A percentile compares a stretch with the other conserved stretches of the same genome.
These are phyloP conservation scores for Echria macrotheca DNA, from an alignment of 495 filamentous ascomycete species.

Conservation along the genomic window DNA sequence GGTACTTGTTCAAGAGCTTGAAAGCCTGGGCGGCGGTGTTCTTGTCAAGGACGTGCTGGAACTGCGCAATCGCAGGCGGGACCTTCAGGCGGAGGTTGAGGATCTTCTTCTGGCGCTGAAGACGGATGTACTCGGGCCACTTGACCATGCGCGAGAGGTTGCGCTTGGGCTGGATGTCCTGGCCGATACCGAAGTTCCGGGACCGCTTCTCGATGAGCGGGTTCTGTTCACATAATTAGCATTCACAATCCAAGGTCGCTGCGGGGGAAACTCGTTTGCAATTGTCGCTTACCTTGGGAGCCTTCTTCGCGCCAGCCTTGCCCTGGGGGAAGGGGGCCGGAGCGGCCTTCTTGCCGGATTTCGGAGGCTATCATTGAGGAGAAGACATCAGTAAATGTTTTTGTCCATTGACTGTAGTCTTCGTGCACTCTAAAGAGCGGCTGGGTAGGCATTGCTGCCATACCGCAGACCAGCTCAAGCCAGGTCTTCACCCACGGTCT, in stretches of 20 bases:
- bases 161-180: constrained; percentile 95
- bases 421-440: constrained; percentile 90
- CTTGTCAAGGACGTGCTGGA: constrained; percentile 94
- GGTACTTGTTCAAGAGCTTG: constrained; percentile 99
- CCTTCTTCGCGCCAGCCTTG: constrained; percentile 94
- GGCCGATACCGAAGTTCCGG: constrained; percentile 98
- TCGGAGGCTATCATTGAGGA: constrained; percentile 99
- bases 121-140: constrained; percentile 98
- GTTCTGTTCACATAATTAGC: constrained; percentile 80
- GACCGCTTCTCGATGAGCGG: constrained; percentile 97
- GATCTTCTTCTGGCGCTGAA: constrained; percentile 99
- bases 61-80: constrained; percentile 94
- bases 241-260: too few relatives aligned
- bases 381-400: constrained; percentile 87
- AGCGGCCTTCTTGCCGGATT: constrained; percentile 91
- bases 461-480: constrained; percentile 61
- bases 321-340: constrained; percentile 92
- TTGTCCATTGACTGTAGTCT: constrained; percentile 68
- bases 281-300: constrained; percentile 70
- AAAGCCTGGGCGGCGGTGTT: constrained; percentile 94
- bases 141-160: constrained; percentile 99
- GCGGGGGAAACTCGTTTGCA: too few relatives aligned
- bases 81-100: constrained; percentile 98
- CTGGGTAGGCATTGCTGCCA: constrained; percentile 55
- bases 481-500: constrained; percentile 66